Conservation (phyloP, 257 asterid species). For the Forsythia suspensa region DNA sequence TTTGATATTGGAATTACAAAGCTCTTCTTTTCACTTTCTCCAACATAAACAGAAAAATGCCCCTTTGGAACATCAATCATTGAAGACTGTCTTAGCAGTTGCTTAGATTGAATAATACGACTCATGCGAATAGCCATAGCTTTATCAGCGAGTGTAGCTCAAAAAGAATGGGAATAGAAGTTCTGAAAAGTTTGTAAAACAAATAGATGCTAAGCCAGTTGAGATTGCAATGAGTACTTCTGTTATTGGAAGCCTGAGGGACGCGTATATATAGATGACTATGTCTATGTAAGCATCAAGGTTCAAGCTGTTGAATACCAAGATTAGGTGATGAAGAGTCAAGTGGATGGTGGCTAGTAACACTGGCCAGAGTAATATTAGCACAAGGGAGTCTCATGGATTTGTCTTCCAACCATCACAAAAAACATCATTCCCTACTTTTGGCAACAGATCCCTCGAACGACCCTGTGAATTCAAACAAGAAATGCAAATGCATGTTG, state of each 20-base stretch:
- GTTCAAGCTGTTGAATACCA: neutral
- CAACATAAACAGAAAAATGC: too few species aligned
- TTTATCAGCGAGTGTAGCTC: neutral
- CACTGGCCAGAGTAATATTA: neutral
- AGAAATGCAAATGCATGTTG: too few species aligned
- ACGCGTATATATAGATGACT: neutral
- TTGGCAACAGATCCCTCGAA: neutral
- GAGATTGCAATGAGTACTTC: neutral
- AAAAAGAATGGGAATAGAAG: too few species aligned
- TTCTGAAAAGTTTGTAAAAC: neutral
- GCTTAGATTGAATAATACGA: too few species aligned
- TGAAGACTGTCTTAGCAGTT: conserved; percentile 17
- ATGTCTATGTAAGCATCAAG: neutral
- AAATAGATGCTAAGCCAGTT: neutral
- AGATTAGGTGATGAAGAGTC: neutral
- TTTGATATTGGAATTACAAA: too few species aligned
- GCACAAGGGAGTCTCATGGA: conserved; percentile 21
- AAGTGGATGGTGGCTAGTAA: neutral
- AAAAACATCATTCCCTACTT: too few species aligned
- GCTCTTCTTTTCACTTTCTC: too few species aligned
- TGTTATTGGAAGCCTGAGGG: neutral
- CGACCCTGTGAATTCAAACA: too few species aligned
- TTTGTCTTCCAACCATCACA: conserved; percentile 15
- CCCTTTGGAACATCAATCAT: neutral
- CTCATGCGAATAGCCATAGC: conserved; percentile 11